These are phyloP conservation scores for Naganishia onofrii DNA, from an alignment of 768 basidiomycete genomes.

Conservation along the genomic window DNA sequence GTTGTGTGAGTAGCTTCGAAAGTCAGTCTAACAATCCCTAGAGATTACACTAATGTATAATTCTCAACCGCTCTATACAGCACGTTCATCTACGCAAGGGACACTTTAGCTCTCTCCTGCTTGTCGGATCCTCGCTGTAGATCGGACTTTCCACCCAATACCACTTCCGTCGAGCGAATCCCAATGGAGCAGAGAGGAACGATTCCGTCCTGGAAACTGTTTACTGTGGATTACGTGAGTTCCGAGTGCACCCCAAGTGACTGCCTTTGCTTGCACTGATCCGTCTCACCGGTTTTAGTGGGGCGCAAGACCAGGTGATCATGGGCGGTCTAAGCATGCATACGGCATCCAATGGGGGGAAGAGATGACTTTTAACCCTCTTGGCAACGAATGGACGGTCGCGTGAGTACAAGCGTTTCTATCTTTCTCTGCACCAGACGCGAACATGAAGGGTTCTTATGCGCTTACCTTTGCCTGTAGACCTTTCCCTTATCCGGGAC, in stretches of 20 bases:
- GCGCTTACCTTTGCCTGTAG: not conserved
- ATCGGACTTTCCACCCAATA: conserved; percentile 9
- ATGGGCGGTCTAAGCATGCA: not conserved
- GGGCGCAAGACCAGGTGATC: conserved; percentile 21
- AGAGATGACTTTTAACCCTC: conserved; percentile 13
- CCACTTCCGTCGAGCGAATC: not conserved
- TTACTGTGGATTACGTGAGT: conserved; percentile 17
- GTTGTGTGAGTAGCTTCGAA: conserved; percentile 18
- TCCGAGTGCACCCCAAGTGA: not conserved
- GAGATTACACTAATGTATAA: not conserved
- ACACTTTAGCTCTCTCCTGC: conserved; percentile 6
- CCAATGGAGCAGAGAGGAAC: not conserved
- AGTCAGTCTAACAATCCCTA: no score
- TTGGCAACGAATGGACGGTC: conserved; percentile 24
- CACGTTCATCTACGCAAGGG: conserved; percentile 6
- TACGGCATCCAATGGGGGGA: conserved; percentile 11
- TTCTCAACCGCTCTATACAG: not conserved
- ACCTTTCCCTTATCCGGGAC: conserved; percentile 20
- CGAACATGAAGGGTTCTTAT: no score
- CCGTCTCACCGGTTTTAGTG: not conserved
- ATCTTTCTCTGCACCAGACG: no score
- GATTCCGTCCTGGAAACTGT: conserved; percentile 11
- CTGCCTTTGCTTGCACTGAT: no score
- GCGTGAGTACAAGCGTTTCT: not conserved
- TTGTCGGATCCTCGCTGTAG: conserved; percentile 22